These are phyloP conservation scores for Phytophthora agathidicida DNA, from an alignment of 352 stramenopile species.

Conservation along the genomic window DNA sequence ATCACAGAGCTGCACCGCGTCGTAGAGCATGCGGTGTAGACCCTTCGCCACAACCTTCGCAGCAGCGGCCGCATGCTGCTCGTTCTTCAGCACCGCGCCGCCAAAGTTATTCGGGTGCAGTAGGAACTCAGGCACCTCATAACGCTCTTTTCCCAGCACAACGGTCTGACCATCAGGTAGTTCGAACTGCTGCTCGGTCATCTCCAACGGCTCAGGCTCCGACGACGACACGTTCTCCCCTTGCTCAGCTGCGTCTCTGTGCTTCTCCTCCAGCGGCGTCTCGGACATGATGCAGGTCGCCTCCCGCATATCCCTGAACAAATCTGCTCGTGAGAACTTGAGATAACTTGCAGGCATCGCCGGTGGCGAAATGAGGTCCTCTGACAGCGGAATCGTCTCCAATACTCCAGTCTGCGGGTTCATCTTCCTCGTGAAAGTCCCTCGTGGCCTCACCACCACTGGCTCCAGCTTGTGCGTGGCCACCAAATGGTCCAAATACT, in stretches of 20 bases:
- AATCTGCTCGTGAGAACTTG: constrained; percentile 69
- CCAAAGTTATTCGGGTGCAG: constrained; percentile 72
- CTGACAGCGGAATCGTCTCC: constrained; percentile 54
- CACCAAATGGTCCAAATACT: constrained; percentile 79
- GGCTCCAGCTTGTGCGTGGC: constrained; percentile 34
- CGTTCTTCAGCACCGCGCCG: constrained; percentile 46
- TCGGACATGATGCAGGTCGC: constrained; percentile 51
- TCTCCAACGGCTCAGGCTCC: constrained; percentile 21
- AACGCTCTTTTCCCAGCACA: constrained; percentile 70
- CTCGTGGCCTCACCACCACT: constrained; percentile 59
- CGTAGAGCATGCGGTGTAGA: constrained; percentile 82
- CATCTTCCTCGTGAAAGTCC: constrained; percentile 64
- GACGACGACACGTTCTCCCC: constrained; percentile 22
- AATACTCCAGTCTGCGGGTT: constrained; percentile 59
- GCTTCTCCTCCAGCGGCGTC: constrained; percentile 54
- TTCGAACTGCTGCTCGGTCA: constrained; percentile 64
- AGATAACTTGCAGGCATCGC: constrained; percentile 74
- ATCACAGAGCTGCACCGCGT: constrained; percentile 84
- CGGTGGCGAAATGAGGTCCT: constrained; percentile 44
- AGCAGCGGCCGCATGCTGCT: constrained; percentile 52
- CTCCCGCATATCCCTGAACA: constrained; percentile 85
- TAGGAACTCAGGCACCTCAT: constrained; percentile 77
- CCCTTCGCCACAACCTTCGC: constrained; percentile 65
- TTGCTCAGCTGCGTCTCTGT: constrained; percentile 27
- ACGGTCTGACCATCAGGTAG: constrained; percentile 80